Conservation (phyloP, 2,329 filamentous ascomycete genomes). For the Fusarium bactridioides region DNA sequence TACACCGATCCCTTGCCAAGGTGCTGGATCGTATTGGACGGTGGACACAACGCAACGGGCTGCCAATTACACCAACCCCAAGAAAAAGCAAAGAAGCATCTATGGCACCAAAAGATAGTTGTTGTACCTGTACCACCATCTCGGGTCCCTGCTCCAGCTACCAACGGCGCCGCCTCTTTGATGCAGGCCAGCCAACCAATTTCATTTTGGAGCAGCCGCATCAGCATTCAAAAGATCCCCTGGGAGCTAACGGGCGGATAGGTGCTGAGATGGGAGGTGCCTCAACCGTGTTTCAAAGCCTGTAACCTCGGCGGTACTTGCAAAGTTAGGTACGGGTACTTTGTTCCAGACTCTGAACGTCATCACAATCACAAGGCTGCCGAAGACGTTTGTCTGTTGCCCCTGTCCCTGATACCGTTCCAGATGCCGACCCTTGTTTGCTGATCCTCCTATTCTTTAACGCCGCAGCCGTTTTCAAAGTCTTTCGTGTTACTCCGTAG, state of each 20-base stretch:
- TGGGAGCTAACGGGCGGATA: neutral
- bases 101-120: neutral
- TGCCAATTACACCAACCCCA: constrained; percentile 4
- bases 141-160: constrained; percentile 2
- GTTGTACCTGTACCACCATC: constrained; percentile 5
- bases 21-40: neutral
- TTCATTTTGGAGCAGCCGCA: constrained; percentile 26
- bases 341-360: constrained; percentile 25
- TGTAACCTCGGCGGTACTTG: constrained; percentile 3
- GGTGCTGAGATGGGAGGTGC: neutral
- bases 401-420: constrained; percentile 12
- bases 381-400: neutral
- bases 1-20: constrained; percentile 1
- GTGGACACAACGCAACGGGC: neutral
- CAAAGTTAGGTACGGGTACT: neutral
- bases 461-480: constrained; percentile 27
- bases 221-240: neutral
- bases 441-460: constrained; percentile 36
- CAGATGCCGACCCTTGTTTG: constrained; percentile 18
- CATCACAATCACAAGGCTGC: constrained; percentile 25
- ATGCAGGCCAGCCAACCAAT: constrained; percentile 34
- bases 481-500: neutral
- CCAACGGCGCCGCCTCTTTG: constrained; percentile 29
- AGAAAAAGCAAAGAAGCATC: constrained; percentile 28
- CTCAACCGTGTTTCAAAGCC: constrained; percentile 31